Conservation (phyloP, 2,329 filamentous ascomycete species). For the Lasiodiplodia gonubiensis region DNA sequence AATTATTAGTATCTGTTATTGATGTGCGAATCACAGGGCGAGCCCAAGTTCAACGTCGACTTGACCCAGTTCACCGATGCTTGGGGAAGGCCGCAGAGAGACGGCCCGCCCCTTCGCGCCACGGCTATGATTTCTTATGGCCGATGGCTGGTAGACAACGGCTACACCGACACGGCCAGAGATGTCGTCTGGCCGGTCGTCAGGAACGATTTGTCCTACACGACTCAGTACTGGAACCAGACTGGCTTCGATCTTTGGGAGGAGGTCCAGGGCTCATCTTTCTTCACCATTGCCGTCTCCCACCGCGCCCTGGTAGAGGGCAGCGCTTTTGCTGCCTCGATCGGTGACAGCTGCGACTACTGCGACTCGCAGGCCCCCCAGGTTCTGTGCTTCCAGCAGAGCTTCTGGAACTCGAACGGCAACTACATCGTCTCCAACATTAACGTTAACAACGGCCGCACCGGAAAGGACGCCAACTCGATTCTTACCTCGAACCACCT, state of each 20-base stretch:
- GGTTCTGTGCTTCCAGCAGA: constrained; percentile 41
- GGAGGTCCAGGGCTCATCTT: constrained; percentile 50
- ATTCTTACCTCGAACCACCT: constrained; percentile 49
- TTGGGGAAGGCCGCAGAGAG: constrained; percentile 53
- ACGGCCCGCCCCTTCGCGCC: constrained; percentile 52
- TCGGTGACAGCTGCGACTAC: constrained; percentile 49
- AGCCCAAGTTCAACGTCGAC: constrained; percentile 51
- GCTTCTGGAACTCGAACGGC: constrained; percentile 48
- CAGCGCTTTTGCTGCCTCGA: constrained; percentile 40
- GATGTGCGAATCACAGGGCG: constrained; percentile 36
- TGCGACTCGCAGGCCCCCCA: constrained; percentile 42
- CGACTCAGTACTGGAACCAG: constrained; percentile 51
- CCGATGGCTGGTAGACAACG: constrained; percentile 40
- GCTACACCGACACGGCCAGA: constrained; percentile 41
- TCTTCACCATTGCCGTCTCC: constrained; percentile 50
- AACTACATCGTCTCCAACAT: constrained; percentile 47
- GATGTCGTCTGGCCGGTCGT: constrained; percentile 48
- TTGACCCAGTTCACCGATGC: constrained; percentile 44
- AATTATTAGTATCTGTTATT: not conserved
- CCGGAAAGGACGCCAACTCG: constrained; percentile 46
- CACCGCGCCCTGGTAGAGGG: constrained; percentile 45
- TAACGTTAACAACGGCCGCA: constrained; percentile 50
- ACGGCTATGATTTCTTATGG: constrained; percentile 51
- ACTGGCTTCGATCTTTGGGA: constrained; percentile 54
- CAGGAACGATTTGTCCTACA: constrained; percentile 54